These are phyloP conservation scores for Crassisporium funariophilum DNA, from an alignment of 768 basidiomycete genomes.

Conservation along the genomic window DNA sequence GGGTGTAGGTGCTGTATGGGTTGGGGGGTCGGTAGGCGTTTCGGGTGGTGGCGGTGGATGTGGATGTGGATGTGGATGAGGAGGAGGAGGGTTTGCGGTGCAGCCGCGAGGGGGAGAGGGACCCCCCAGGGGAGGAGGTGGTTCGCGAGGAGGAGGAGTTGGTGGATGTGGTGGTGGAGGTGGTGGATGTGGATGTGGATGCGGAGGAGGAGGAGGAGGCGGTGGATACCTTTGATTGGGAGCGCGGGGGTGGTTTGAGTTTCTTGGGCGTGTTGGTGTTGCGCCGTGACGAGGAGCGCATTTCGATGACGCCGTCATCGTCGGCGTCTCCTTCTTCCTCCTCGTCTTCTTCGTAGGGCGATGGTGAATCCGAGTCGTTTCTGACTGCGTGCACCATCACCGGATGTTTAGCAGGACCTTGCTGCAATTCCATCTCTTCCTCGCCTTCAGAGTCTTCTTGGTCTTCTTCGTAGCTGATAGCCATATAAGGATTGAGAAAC, in stretches of 20 bases:
- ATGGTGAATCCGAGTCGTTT: constrained; percentile 40
- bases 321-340: constrained; percentile 41
- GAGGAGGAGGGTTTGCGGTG: constrained; percentile 16
- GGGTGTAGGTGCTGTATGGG: constrained; percentile 14
- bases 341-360: constrained; percentile 16
- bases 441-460: constrained; percentile 62
- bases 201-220: constrained; percentile 45
- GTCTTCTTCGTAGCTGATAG: constrained; percentile 68
- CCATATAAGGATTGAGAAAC: constrained; percentile 4
- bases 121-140: constrained; percentile 20
- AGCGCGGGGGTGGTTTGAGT: constrained; percentile 32
- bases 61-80: not conserved
- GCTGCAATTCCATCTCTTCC: constrained; percentile 28
- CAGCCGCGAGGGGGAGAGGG: constrained; percentile 25
- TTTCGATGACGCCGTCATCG: constrained; percentile 62
- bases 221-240: constrained; percentile 46
- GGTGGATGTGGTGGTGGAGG: constrained; percentile 17
- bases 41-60: not conserved
- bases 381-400: constrained; percentile 36
- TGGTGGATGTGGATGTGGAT: constrained; percentile 26
- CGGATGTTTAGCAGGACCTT: no score
- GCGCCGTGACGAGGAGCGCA: constrained; percentile 43
- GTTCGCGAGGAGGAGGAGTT: constrained; percentile 17
- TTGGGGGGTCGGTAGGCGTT: not conserved
- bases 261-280: constrained; percentile 25